Conservation (phyloP, 257 asterid species). For the Scutellaria barbata region DNA sequence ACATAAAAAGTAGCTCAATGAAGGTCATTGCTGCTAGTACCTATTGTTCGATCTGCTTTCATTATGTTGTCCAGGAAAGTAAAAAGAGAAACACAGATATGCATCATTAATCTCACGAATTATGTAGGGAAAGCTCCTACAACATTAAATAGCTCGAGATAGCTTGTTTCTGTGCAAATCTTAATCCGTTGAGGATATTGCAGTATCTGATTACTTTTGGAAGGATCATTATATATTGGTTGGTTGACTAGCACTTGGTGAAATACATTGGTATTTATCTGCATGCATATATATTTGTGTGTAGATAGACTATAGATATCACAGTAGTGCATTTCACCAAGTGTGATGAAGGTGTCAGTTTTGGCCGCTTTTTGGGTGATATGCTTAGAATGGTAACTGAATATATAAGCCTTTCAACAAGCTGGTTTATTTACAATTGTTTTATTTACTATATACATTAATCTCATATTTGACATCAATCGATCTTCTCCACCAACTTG, state of each 20-base stretch:
- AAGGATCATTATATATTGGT: too few relatives aligned
- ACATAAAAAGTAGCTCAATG: not conserved
- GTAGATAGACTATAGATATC: too few relatives aligned
- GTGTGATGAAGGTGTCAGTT: too few relatives aligned
- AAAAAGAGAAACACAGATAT: not conserved
- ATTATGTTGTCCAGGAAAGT: constrained; percentile 24
- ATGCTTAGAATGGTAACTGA: too few relatives aligned
- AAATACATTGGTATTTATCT: too few relatives aligned
- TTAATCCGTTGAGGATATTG: not conserved
- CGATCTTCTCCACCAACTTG: constrained; percentile 75
- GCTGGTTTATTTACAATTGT: not conserved
- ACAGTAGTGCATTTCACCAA: too few relatives aligned
- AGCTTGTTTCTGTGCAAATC: not conserved
- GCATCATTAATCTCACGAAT: not conserved
- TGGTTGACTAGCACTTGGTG: too few relatives aligned
- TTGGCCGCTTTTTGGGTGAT: too few relatives aligned
- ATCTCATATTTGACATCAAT: constrained; percentile 32
- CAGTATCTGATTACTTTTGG: not conserved
- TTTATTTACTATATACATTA: not conserved
- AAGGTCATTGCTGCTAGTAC: constrained; percentile 2
- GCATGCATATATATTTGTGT: too few relatives aligned
- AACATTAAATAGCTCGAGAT: too few relatives aligned
- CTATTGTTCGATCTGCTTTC: not conserved
- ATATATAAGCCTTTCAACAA: not conserved
- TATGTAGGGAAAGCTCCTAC: constrained; percentile 8